Percentiles rank a stretch among this genome's conserved stretches.
Conservation (phyloP, 1,284 basidiomycete species). For the Tilletia setariae region DNA sequence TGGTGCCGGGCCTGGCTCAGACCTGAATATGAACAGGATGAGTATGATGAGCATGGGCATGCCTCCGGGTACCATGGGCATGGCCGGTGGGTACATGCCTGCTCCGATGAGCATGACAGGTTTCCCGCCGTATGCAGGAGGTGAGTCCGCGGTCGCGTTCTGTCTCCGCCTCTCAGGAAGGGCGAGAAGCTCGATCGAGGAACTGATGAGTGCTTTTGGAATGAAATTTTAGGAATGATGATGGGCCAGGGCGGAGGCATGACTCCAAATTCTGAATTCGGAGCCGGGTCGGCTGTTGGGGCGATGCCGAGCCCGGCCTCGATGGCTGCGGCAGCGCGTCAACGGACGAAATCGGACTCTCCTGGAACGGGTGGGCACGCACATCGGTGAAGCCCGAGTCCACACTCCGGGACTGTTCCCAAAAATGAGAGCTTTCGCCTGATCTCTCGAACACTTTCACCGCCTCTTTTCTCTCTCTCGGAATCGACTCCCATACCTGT, state of each 20-base stretch:
- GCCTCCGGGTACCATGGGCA: neutral
- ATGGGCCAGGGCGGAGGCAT: constrained; percentile 16
- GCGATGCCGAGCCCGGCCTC: neutral
- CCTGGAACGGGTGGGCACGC: neutral
- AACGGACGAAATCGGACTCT: neutral
- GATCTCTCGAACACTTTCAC: too few species aligned
- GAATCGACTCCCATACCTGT: too few species aligned
- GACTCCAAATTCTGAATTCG: constrained; percentile 5
- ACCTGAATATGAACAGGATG: neutral
- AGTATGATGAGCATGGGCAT: neutral
- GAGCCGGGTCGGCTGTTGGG: neutral
- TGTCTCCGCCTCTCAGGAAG: neutral
- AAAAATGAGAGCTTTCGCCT: too few species aligned
- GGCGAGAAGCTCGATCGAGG: neutral
- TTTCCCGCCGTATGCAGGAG: constrained; percentile 8
- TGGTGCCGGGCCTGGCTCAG: neutral
- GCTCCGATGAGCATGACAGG: constrained; percentile 17
- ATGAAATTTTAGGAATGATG: constrained; percentile 15
- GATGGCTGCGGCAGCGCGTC: constrained; percentile 3
- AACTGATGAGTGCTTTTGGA: neutral
- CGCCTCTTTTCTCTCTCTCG: too few species aligned
- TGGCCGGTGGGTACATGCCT: neutral
- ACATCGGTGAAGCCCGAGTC: too few species aligned
- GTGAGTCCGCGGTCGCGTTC: neutral
- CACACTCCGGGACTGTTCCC: too few species aligned